These are phyloP conservation scores for Polytrichum commune DNA, from an alignment of 225 moss, liverwort and hornwort species.

Conservation along the genomic window DNA sequence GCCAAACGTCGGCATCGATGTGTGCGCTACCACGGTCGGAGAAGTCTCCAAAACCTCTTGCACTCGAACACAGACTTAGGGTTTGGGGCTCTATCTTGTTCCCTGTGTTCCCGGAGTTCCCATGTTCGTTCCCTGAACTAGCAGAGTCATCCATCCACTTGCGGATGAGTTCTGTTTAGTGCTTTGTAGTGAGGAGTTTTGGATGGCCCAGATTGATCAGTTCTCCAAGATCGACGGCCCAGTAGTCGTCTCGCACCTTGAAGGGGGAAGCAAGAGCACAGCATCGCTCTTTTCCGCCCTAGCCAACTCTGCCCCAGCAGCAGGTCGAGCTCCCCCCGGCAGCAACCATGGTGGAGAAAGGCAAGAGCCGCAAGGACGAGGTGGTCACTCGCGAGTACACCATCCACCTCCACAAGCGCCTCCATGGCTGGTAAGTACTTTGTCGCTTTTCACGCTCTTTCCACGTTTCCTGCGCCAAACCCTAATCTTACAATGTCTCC, in stretches of 20 bases:
- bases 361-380: slow-evolving; percentile 22
- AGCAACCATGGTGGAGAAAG: slow-evolving; percentile 17
- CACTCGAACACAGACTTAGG: too few relatives aligned
- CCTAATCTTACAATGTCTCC: slow-evolving; percentile 1
- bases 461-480: background rate
- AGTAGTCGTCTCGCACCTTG: slow-evolving; percentile 9
- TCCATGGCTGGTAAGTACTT: slow-evolving; percentile 11
- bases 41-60: too few relatives aligned
- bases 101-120: too few relatives aligned
- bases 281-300: slow-evolving; percentile 11
- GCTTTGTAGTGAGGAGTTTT: background rate
- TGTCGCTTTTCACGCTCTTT: background rate
- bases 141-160: too few relatives aligned
- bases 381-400: slow-evolving; percentile 19
- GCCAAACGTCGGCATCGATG: too few relatives aligned
- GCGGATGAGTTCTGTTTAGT: too few relatives aligned
- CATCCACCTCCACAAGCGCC: slow-evolving; percentile 18
- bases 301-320: slow-evolving; percentile 1
- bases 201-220: background rate
- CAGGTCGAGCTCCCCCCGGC: background rate
- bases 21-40: too few relatives aligned
- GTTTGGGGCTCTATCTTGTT: too few relatives aligned
- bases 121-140: too few relatives aligned
- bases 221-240: background rate
- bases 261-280: background rate